phyloP scores from a whole-genome alignment of 441 rosid genomes.

The Monsonia emarginata region DNA sequence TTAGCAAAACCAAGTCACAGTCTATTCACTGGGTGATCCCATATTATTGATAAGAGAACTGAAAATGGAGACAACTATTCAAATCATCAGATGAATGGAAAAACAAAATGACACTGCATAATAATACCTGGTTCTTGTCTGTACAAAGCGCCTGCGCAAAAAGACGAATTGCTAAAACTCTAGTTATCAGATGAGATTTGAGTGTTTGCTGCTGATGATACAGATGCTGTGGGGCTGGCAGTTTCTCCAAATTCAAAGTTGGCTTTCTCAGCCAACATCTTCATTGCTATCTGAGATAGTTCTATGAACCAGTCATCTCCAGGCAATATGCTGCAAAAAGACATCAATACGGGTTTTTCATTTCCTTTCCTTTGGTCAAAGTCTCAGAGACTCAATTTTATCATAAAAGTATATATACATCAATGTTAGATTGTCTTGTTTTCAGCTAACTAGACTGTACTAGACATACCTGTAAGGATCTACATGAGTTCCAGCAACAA shows the following conservation, averaged over 20 bases:
- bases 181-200: background rate
- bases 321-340: constrained; percentile 59
- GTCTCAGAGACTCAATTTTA: no score
- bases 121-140: no score
- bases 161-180: no score
- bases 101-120: no score
- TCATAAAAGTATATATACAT: background rate
- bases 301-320: constrained; percentile 90
- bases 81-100: no score
- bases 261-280: constrained; percentile 71
- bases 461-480: constrained; percentile 71
- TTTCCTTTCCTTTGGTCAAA: background rate
- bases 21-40: no score
- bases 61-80: no score
- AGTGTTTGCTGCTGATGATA: constrained; percentile 37
- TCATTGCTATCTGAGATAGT: constrained; percentile 67
- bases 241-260: constrained; percentile 61
- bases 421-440: background rate
- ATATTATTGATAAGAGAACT: no score
- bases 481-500: constrained; percentile 75
- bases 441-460: background rate
- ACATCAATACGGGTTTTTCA: no score
- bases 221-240: constrained; percentile 88
- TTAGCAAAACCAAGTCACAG: no score
- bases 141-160: no score